Conservation (phyloP, 176 grass and related monocot species). For the Eragrostis nindensis region DNA sequence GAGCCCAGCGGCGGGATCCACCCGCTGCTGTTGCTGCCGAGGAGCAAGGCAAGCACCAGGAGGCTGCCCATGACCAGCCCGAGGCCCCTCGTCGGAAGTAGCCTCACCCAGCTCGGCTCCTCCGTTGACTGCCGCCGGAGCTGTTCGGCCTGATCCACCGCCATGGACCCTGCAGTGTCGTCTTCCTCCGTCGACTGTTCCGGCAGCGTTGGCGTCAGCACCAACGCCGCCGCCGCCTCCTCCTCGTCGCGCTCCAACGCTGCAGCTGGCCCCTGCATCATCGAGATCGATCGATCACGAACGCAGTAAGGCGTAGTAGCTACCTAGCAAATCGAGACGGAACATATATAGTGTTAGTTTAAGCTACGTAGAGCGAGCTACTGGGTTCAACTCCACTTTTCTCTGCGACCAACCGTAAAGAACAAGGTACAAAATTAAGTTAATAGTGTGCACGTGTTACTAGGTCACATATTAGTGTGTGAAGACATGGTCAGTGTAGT, state of each 20-base stretch:
- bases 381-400: too few relatives aligned
- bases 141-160: background rate
- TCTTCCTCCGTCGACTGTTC: background rate
- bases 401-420: too few relatives aligned
- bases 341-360: too few relatives aligned
- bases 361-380: too few relatives aligned
- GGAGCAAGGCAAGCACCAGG: constrained; percentile 17
- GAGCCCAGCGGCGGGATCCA: constrained; percentile 18
- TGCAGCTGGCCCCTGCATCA: background rate
- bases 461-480: too few relatives aligned
- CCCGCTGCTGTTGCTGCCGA: background rate
- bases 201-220: background rate
- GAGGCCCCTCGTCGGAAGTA: background rate
- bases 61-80: constrained; percentile 10
- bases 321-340: too few relatives aligned
- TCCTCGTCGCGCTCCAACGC: background rate
- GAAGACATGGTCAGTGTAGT: too few relatives aligned
- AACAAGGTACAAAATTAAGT: too few relatives aligned
- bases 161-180: background rate
- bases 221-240: background rate
- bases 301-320: too few relatives aligned
- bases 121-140: background rate
- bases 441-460: too few relatives aligned
- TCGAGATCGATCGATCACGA: background rate
- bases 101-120: background rate